Base-by-base conservation (phyloP, 495 filamentous ascomycete genomes). In the Trichoderma parareesei region DNA sequence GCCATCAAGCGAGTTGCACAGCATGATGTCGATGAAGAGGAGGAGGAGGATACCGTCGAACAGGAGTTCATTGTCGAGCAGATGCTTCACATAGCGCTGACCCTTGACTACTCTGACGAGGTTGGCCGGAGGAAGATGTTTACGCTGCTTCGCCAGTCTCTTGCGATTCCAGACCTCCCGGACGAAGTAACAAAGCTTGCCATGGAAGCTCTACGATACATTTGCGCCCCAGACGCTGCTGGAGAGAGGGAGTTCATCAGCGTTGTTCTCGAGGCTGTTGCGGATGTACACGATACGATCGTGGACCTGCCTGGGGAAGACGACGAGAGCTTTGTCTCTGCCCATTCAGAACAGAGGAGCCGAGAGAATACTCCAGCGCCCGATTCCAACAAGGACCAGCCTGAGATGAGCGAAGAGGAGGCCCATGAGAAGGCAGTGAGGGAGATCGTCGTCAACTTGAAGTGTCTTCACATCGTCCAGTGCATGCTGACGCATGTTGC, bases 381-480 rank as follows among this genome's bases (percentile, higher is more conserved):
- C 72, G 70, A 71, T 69, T 84, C 67, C 72, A 81, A 73, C 70
- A 68, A 67, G 3, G 67, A 69, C n/a, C 73, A 79, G 67, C 77
- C 78, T 2, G 74, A 77, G 5, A 81, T 82, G 33, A 79, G 85
- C 61, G 85, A 83, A 60, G 88, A 88, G 69, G 90, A 91, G 61
- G 87, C 87, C 8, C 88, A 92, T 71, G 84, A 84, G 13, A 96
- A 93, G 75, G 87, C 91, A 3, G 82, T 97, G 65, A 84, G 83
- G 64, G 92, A 97, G 73, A 92, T 98, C 72, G 86, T 96, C 79
- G 88, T 98, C 70, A 97, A 98, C 78, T 91, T 97, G 86, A 97
- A 98, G 74, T 97, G 94, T 77, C 82, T 99, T 43, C 91, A 97
- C 71, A 96, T 99, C 69, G 92, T 95, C 33, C 92, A 95, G 70